Evolutionary conservation across 257 asterid genomes (phyloP).

Genomic region (Petunia axillaris): DNA sequence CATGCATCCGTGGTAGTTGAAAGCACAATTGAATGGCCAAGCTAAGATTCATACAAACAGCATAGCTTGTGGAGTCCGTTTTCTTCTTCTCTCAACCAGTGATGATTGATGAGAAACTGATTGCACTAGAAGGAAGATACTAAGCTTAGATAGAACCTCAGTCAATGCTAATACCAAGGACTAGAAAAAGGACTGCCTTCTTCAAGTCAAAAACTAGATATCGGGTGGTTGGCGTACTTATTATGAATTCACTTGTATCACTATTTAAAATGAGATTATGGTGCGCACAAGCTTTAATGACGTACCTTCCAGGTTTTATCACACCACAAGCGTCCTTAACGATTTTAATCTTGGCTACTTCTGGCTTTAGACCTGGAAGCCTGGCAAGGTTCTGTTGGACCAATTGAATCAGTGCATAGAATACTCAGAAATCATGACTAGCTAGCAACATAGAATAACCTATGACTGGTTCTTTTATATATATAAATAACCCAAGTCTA

Average conservation of each 20-base stretch:
- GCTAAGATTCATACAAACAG: neutral
- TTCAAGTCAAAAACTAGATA: neutral
- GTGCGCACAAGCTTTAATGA: neutral
- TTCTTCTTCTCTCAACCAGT: constrained; percentile 10
- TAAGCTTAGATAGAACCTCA: neutral
- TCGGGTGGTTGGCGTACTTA: neutral
- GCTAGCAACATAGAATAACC: neutral
- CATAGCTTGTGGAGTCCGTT: neutral
- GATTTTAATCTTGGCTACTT: constrained; percentile 49
- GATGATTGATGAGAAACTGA: constrained; percentile 11
- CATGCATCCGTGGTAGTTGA: neutral
- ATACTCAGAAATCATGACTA: neutral
- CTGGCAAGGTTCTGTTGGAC: constrained; percentile 48
- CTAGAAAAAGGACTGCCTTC: neutral
- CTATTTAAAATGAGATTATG: neutral
- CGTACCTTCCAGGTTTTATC: constrained; percentile 72
- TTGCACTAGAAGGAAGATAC: constrained; percentile 7
- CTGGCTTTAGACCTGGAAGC: constrained; percentile 58
- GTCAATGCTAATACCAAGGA: neutral
- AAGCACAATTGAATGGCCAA: neutral
- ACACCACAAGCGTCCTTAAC: constrained; percentile 58
- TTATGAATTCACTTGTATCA: neutral
- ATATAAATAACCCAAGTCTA: too few relatives aligned
- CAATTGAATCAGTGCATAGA: constrained; percentile 8
- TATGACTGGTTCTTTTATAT: too few relatives aligned